Conservation (phyloP, 192 early-diverging fungal species). For the Chytriomyces hyalinus region DNA sequence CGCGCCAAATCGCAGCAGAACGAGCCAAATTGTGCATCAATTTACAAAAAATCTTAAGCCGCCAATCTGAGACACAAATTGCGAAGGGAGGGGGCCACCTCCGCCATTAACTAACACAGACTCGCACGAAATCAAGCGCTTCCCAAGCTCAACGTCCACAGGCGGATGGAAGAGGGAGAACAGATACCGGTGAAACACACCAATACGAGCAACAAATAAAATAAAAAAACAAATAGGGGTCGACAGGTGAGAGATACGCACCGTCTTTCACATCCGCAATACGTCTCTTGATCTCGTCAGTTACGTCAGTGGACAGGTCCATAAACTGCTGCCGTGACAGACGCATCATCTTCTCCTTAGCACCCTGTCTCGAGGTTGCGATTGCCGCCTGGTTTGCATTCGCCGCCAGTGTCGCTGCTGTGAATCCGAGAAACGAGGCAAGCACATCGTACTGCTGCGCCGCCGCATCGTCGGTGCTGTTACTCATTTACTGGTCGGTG, state of each 20-base stretch:
- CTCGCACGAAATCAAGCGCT: too few relatives aligned
- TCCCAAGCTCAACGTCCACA: too few relatives aligned
- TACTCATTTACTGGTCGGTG: not conserved
- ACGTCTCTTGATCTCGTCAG: constrained; percentile 88
- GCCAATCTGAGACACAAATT: too few relatives aligned
- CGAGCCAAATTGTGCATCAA: too few relatives aligned
- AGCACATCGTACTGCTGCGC: constrained; percentile 14
- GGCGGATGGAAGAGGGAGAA: not conserved
- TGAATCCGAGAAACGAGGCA: constrained; percentile 33
- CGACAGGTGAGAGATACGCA: constrained; percentile 36
- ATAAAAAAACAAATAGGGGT: not conserved
- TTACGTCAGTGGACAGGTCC: constrained; percentile 94
- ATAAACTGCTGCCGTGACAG: constrained; percentile 85
- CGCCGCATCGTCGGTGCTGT: not conserved
- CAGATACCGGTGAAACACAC: not conserved
- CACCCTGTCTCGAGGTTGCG: constrained; percentile 36
- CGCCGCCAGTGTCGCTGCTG: constrained; percentile 10
- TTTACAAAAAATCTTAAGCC: too few relatives aligned
- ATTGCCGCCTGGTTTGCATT: constrained; percentile 25
- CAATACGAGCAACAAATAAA: not conserved
- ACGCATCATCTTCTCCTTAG: constrained; percentile 75
- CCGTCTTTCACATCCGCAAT: constrained; percentile 60
- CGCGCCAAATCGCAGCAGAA: too few relatives aligned
- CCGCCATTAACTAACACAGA: too few relatives aligned
- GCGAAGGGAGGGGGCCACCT: too few relatives aligned